These are phyloP conservation scores for Yamadazyma sp. DNA, from an alignment of 805 yeast genomes.

Conservation along the genomic window DNA sequence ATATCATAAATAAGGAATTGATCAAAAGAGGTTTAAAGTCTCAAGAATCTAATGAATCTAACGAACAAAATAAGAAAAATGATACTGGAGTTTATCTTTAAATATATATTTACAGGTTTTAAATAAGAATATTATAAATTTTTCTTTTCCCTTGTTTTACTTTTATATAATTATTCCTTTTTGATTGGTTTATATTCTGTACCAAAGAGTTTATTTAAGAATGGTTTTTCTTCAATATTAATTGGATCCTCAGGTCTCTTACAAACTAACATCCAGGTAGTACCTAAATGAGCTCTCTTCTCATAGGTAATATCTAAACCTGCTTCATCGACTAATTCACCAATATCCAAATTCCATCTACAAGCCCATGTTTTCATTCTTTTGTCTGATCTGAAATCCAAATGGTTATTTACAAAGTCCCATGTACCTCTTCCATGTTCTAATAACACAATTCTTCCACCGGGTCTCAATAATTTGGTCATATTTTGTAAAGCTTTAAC, in stretches of 20 bases:
- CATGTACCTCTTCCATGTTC: conserved; percentile 92
- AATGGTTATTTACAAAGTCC: conserved; percentile 69
- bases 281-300: conserved; percentile 81
- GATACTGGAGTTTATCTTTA: conserved; percentile 17
- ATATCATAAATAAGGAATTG: conserved; percentile 46
- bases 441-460: conserved; percentile 80
- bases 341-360: conserved; percentile 94
- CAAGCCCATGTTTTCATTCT: conserved; percentile 95
- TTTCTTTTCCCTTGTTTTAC: conserved; percentile 3
- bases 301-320: conserved; percentile 82
- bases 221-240: conserved; percentile 41
- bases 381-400: conserved; percentile 79
- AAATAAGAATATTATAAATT: too few species aligned
- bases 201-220: conserved; percentile 40
- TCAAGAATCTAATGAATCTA: neutral
- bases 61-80: neutral
- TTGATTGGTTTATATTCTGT: conserved; percentile 27
- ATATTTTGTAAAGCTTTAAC: conserved; percentile 76
- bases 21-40: conserved; percentile 31
- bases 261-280: conserved; percentile 83
- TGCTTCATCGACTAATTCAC: conserved; percentile 76
- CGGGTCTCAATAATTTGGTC: conserved; percentile 71
- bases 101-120: conserved; percentile 3
- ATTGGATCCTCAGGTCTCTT: conserved; percentile 68
- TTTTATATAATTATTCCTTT: conserved; percentile 12